Evolutionary conservation across 2,329 filamentous ascomycete genomes (phyloP), one percentile per base, ranked within the genome.

Genomic region (Aspergillus amoenus): DNA sequence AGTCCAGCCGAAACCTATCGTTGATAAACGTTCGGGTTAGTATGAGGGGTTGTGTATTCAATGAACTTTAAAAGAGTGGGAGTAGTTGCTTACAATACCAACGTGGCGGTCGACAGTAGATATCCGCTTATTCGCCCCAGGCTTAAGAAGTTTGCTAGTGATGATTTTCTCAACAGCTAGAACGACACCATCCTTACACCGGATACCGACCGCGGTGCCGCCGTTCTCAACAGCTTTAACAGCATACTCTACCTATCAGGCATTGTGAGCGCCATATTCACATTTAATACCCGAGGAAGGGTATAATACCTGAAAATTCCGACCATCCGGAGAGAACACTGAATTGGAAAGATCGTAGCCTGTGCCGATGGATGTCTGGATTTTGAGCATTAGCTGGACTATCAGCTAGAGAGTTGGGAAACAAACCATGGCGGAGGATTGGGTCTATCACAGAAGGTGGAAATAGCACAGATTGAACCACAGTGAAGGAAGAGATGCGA

Each of bases 321-420:
- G 90, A 74, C 94, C 94, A 81, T 99, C 94, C 66, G 94, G 94
- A 48, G 94, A 97, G 84, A 97, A 99, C 82, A 97, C 95, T 73
- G 94, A 97, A 85, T 99, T 99, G 76, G 91, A 91, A 71, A 99
- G 89, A 86, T 99, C 94, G 82, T 99, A 99, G 73, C 94, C 94
- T 71, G 94, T 99, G 75, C 94, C 94, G 89, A 99, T 99, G 74
- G 94, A 99, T 73, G 94, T 99, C 94, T 99, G 61, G 27, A 48
- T 39, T 39, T 18, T 42, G 48, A 57, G 39, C 37, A 54, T 68
- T 63, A 65, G 61, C 57, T 58, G 32, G 51, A 37, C 18, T 49
- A 34, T 44, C 34, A 60, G 37, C 48, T 30, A 17, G 18, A 44
- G 32, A 44, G 47, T 40, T 17, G 30, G 22, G 32, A 43, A 61